phyloP scores from a whole-genome alignment of 495 filamentous ascomycete species.

The Baudoinia panamericana region DNA sequence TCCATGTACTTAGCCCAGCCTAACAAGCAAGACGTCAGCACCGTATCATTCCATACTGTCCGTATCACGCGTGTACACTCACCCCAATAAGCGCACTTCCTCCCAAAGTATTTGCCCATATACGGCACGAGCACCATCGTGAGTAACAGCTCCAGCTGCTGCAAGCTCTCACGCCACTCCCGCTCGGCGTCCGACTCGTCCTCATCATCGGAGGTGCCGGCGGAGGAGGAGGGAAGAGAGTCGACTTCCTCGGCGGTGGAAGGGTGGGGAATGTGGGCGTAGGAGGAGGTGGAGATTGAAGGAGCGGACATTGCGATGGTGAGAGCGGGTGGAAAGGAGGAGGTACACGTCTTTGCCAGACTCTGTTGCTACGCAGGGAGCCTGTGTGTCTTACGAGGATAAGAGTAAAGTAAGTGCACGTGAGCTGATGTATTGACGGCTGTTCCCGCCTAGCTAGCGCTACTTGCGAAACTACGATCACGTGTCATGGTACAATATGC shows the following conservation, averaged over 20 bases:
- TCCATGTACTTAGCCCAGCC: constrained; percentile 64
- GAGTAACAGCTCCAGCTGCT: constrained; percentile 82
- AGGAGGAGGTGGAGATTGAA: constrained; percentile 7
- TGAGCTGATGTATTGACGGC: too few relatives aligned
- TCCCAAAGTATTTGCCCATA: constrained; percentile 80
- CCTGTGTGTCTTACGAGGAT: too few relatives aligned
- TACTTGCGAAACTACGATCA: too few relatives aligned
- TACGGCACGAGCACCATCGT: constrained; percentile 91
- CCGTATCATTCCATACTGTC: constrained; percentile 36
- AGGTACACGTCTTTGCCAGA: too few relatives aligned
- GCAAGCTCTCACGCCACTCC: constrained; percentile 85
- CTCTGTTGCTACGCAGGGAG: too few relatives aligned
- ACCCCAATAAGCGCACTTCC: constrained; percentile 96
- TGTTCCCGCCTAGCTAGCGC: too few relatives aligned
- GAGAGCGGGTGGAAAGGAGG: too few relatives aligned
- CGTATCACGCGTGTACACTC: constrained; percentile 74
- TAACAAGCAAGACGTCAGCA: constrained; percentile 24
- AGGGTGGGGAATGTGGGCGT: constrained; percentile 13
- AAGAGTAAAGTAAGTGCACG: too few relatives aligned
- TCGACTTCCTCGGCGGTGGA: constrained; percentile 55
- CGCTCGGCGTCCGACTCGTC: constrained; percentile 50
- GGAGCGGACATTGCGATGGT: constrained; percentile 10
- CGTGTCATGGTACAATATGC: too few relatives aligned
- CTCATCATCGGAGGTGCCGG: constrained; percentile 36
- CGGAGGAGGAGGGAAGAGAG: constrained; percentile 64